These are phyloP conservation scores for Albugo laibachii DNA, from an alignment of 352 stramenopile genomes.

Conservation along the genomic window DNA sequence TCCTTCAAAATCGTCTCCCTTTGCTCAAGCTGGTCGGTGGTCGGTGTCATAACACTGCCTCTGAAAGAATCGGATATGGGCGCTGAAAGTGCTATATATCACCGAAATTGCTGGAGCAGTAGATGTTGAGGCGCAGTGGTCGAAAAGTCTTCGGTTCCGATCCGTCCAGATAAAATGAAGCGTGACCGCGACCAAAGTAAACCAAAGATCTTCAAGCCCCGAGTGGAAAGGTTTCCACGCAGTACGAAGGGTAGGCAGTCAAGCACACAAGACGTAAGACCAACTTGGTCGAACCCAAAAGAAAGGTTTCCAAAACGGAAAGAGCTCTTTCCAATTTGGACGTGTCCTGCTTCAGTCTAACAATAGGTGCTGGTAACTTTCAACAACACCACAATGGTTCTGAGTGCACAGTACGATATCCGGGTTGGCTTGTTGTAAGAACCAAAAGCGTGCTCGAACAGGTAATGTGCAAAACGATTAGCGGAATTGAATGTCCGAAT, in stretches of 20 bases:
- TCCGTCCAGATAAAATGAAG: constrained; percentile 6
- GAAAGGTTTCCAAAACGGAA: not conserved
- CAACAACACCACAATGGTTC: constrained; percentile 1
- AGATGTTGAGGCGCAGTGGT: not conserved
- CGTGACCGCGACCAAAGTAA: constrained; percentile 1
- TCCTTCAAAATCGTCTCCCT: too few species aligned
- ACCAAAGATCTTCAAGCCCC: constrained; percentile 2
- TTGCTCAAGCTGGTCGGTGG: too few species aligned
- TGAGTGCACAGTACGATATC: constrained; percentile 1
- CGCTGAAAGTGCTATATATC: constrained; percentile 1
- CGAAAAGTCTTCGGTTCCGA: constrained; percentile 4
- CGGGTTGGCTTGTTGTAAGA: constrained; percentile 1
- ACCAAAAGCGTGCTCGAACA: constrained; percentile 5
- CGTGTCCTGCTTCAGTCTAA: constrained; percentile 3
- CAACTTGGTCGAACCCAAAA: not conserved
- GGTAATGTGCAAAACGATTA: constrained; percentile 3
- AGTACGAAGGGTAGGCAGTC: not conserved
- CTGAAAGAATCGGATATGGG: constrained; percentile 1
- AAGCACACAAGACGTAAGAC: not conserved
- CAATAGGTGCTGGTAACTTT: constrained; percentile 6
- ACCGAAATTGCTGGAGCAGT: not conserved
- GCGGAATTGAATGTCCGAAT: constrained; percentile 6
- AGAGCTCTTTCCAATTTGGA: not conserved
- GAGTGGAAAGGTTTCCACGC: not conserved
- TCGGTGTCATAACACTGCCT: not conserved